These are phyloP conservation scores for Arxiozyma bovina DNA, from an alignment of 1,139 yeast species.

Conservation along the genomic window DNA sequence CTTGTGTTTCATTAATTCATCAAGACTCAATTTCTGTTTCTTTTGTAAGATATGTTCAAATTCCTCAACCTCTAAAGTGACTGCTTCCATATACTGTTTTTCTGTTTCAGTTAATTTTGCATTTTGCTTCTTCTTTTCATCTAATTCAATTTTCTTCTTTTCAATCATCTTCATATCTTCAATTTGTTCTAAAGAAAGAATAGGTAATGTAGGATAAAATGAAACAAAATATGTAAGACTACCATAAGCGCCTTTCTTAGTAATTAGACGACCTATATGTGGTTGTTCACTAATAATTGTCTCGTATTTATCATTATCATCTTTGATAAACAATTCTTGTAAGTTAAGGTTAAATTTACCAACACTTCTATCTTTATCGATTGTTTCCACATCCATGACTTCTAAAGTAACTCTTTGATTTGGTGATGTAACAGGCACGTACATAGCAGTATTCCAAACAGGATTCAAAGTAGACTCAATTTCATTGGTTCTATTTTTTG, in stretches of 20 bases:
- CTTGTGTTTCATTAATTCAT: slow-evolving; percentile 51
- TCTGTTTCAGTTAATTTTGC: slow-evolving; percentile 26
- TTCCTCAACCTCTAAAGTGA: slow-evolving; percentile 32
- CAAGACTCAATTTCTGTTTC: slow-evolving; percentile 53
- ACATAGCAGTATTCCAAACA: slow-evolving; percentile 74
- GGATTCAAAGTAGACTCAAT: slow-evolving; percentile 65
- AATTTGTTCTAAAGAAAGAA: slow-evolving; percentile 65
- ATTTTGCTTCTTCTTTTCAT: slow-evolving; percentile 27
- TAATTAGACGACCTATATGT: slow-evolving; percentile 53
- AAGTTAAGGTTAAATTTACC: slow-evolving; percentile 72
- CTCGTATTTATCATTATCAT: slow-evolving; percentile 51
- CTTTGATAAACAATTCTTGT: slow-evolving; percentile 54
- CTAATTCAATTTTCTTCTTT: slow-evolving; percentile 30
- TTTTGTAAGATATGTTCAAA: slow-evolving; percentile 35
- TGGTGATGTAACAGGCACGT: slow-evolving; percentile 71
- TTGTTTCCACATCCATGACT: slow-evolving; percentile 82
- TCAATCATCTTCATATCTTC: slow-evolving; percentile 45
- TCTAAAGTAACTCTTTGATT: slow-evolving; percentile 77
- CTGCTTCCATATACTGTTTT: slow-evolving; percentile 23
- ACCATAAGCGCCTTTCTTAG: slow-evolving; percentile 73
- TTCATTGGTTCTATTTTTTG: slow-evolving; percentile 70
- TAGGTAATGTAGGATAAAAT: slow-evolving; percentile 75
- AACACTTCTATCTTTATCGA: slow-evolving; percentile 70
- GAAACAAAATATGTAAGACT: slow-evolving; percentile 59
- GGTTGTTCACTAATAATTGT: slow-evolving; percentile 51